Conservation (phyloP, 2,329 filamentous ascomycete species). For the Amauroascus verrucosus region DNA sequence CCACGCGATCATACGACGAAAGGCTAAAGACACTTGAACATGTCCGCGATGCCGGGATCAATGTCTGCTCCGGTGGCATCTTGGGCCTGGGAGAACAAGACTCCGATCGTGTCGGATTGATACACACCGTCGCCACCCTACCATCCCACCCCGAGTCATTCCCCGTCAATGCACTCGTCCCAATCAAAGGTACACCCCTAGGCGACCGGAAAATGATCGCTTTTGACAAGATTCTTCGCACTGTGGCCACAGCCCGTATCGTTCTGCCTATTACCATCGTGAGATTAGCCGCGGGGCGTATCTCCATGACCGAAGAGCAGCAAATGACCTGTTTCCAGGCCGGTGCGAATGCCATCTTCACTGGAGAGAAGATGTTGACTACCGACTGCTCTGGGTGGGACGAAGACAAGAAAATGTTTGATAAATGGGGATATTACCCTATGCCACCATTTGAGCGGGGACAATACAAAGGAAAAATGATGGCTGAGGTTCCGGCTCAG, state of each 20-base stretch:
- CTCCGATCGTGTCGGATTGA: conserved; percentile 68
- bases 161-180: conserved; percentile 81
- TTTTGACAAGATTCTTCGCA: conserved; percentile 69
- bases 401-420: conserved; percentile 75
- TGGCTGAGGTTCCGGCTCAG: background rate
- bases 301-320: conserved; percentile 77
- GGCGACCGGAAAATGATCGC: conserved; percentile 62
- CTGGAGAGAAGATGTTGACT: conserved; percentile 90
- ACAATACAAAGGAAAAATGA: conserved; percentile 9
- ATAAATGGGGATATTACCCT: conserved; percentile 67
- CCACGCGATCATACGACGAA: conserved; percentile 79
- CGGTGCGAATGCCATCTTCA: conserved; percentile 89
- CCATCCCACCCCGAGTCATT: conserved; percentile 80
- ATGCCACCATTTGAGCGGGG: conserved; percentile 53
- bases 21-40: conserved; percentile 67
- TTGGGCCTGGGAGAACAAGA: conserved; percentile 71
- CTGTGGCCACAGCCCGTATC: conserved; percentile 71
- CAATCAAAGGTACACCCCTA: conserved; percentile 80
- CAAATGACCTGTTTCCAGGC: conserved; percentile 84
- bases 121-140: conserved; percentile 72
- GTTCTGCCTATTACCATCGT: conserved; percentile 81
- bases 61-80: conserved; percentile 84
- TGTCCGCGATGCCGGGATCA: conserved; percentile 76
- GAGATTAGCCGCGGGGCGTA: conserved; percentile 72
- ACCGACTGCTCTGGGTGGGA: conserved; percentile 88